phyloP scores from a whole-genome alignment of 768 basidiomycete genomes.

The Phylloporus scabripes region DNA sequence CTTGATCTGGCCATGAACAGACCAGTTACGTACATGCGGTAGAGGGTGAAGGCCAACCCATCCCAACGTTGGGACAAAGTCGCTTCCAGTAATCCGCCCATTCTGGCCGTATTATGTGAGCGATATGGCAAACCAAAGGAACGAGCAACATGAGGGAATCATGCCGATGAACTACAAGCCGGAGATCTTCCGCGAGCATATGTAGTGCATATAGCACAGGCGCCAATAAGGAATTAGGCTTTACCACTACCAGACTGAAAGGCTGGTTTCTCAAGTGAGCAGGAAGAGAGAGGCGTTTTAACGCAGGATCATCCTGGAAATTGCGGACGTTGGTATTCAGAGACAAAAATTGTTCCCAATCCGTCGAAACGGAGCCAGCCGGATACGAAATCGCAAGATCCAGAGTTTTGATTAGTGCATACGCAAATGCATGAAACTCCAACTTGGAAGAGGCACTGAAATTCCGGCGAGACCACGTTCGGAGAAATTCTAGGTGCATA shows the following conservation, averaged over 20 bases:
- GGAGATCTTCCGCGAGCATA: slow-evolving; percentile 66
- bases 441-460: slow-evolving; percentile 41
- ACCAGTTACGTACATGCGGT: slow-evolving; percentile 22
- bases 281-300: slow-evolving; percentile 42
- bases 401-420: slow-evolving; percentile 47
- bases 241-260: slow-evolving; percentile 21
- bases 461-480: slow-evolving; percentile 46
- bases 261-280: slow-evolving; percentile 22
- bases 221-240: slow-evolving; percentile 44
- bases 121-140: slow-evolving; percentile 58
- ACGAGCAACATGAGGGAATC: slow-evolving; percentile 52
- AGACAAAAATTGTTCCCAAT: slow-evolving; percentile 47
- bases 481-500: slow-evolving; percentile 52
- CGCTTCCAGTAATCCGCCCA: slow-evolving; percentile 95
- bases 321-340: slow-evolving; percentile 39
- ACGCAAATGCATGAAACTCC: slow-evolving; percentile 54
- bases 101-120: slow-evolving; percentile 63
- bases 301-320: slow-evolving; percentile 56
- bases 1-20: not conserved
- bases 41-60: slow-evolving; percentile 53
- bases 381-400: slow-evolving; percentile 31
- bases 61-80: slow-evolving; percentile 57
- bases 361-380: slow-evolving; percentile 14
- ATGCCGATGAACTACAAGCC: slow-evolving; percentile 53
- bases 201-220: slow-evolving; percentile 72